A percentile compares a stretch with the other conserved stretches of the same genome.
Evolutionary conservation across 2,329 filamentous ascomycete genomes (phyloP).

Genomic region (Aspergillus chevalieri): DNA sequence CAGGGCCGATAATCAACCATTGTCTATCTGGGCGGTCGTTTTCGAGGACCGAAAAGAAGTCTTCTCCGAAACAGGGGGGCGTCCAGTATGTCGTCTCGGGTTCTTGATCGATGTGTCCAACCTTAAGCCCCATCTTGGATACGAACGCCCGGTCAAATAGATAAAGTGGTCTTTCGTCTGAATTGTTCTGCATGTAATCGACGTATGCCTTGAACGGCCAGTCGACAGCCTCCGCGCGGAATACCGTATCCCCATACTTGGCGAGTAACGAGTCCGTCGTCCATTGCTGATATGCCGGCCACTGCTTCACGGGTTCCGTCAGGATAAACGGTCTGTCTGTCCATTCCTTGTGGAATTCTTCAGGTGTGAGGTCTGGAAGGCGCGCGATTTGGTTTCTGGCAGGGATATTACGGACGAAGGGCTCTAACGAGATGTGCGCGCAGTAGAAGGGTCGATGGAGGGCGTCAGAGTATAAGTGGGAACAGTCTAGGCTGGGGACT

Average conservation of each 20-base stretch:
- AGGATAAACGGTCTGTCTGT: conserved; percentile 79
- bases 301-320: conserved; percentile 70
- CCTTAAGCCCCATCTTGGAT: conserved; percentile 70
- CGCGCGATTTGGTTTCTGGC: conserved; percentile 64
- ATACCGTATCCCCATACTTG: conserved; percentile 61
- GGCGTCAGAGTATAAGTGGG: conserved; percentile 79
- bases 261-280: conserved; percentile 59
- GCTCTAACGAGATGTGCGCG: conserved; percentile 63
- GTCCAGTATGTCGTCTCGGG: conserved; percentile 63
- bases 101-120: conserved; percentile 42
- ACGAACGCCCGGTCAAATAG: conserved; percentile 84
- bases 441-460: conserved; percentile 88
- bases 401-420: conserved; percentile 68
- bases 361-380: conserved; percentile 60
- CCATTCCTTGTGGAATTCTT: conserved; percentile 71
- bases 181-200: conserved; percentile 71
- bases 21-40: conserved; percentile 75
- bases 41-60: conserved; percentile 75
- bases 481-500: conserved; percentile 61
- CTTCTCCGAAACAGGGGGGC: conserved; percentile 77
- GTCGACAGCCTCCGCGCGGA: conserved; percentile 88
- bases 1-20: conserved; percentile 88
- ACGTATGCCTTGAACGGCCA: conserved; percentile 80
- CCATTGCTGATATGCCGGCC: conserved; percentile 75
- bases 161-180: conserved; percentile 85